These are phyloP conservation scores for Takashimella koratensis DNA, from an alignment of 1,284 basidiomycete genomes.

Conservation along the genomic window DNA sequence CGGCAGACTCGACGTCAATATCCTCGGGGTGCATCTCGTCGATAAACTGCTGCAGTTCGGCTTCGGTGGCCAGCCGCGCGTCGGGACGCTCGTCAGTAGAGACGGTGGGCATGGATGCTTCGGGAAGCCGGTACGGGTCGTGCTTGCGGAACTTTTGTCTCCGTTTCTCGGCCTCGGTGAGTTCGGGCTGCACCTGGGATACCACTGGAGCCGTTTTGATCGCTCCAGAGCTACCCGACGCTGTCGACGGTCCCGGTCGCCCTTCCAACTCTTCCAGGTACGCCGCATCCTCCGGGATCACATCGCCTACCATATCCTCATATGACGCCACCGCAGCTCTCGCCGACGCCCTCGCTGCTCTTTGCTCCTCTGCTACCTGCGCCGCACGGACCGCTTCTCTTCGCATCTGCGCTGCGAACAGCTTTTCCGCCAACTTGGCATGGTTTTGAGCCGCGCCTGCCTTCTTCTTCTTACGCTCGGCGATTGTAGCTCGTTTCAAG, in stretches of 20 bases:
- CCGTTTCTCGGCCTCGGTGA: constrained; percentile 18
- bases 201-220: not conserved
- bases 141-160: constrained; percentile 51
- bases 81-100: constrained; percentile 62
- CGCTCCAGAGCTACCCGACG: constrained; percentile 2
- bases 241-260: constrained; percentile 14
- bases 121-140: constrained; percentile 79
- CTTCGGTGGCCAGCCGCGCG: constrained; percentile 87
- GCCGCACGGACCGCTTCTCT: constrained; percentile 80
- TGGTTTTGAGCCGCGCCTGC: constrained; percentile 79
- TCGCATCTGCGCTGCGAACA: constrained; percentile 90
- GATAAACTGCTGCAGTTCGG: constrained; percentile 83
- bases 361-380: constrained; percentile 44
- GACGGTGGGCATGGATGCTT: constrained; percentile 54
- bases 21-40: constrained; percentile 90
- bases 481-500: constrained; percentile 80
- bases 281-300: constrained; percentile 64
- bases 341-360: constrained; percentile 24
- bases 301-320: constrained; percentile 41
- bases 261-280: constrained; percentile 81
- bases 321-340: constrained; percentile 19
- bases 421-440: constrained; percentile 77
- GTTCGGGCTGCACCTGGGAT: not conserved
- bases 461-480: constrained; percentile 81
- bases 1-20: constrained; percentile 79